Evolutionary conservation across 441 rosid species (phyloP).

Genomic region (Gossypium laxum): DNA sequence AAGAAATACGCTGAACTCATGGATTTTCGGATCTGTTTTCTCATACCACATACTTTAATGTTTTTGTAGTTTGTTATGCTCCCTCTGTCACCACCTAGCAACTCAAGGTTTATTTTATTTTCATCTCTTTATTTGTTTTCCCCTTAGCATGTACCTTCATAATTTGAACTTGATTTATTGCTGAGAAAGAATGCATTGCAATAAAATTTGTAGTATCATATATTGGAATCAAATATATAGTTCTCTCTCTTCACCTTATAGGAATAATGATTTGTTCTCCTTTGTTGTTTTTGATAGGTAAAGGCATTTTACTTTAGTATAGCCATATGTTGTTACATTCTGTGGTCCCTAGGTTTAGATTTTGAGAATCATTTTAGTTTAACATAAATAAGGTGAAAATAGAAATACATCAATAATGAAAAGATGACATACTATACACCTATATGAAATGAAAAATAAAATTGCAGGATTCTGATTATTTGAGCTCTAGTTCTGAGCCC

Average conservation of each 20-base stretch:
- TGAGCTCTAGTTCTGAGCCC: conserved; percentile 30
- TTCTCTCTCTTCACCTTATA: background rate
- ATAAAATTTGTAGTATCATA: background rate
- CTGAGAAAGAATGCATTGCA: background rate
- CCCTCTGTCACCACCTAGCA: background rate
- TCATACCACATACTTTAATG: background rate
- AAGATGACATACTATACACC: background rate
- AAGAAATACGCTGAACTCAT: background rate
- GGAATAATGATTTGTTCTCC: background rate
- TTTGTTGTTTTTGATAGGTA: background rate
- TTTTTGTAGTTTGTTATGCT: conserved; percentile 1
- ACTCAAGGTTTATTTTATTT: conserved; percentile 5
- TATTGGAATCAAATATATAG: background rate
- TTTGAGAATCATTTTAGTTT: background rate
- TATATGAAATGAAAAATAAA: conserved; percentile 3
- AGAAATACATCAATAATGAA: background rate
- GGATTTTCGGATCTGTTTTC: background rate
- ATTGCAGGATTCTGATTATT: conserved; percentile 42
- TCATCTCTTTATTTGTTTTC: background rate
- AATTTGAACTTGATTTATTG: background rate
- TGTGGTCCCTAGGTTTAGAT: background rate
- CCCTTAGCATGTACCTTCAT: background rate
- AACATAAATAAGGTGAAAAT: background rate
- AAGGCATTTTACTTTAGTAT: background rate
- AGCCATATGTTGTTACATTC: background rate